phyloP scores from a whole-genome alignment of 331 rosid genomes.

The Rhamnella rubrinervis region DNA sequence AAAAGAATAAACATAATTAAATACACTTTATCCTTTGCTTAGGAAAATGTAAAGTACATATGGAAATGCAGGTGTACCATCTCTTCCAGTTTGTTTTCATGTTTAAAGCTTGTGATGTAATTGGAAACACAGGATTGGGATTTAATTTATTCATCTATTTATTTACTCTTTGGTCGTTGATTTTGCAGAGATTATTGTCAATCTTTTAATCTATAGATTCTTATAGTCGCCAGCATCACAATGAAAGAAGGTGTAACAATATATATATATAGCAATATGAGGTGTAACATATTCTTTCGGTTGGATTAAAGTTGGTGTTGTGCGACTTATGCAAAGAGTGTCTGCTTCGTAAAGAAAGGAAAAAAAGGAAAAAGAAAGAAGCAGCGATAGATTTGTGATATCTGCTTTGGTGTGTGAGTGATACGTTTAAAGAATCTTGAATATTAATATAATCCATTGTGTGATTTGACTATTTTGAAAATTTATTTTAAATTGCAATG shows the following conservation, averaged over 20 bases:
- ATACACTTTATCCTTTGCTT: slow-evolving; percentile 35
- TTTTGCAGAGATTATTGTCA: slow-evolving; percentile 11
- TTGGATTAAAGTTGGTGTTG: slow-evolving; percentile 9
- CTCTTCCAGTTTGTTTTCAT: slow-evolving; percentile 11
- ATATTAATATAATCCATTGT: no score
- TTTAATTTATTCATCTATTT: slow-evolving; percentile 22
- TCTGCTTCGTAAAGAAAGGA: slow-evolving; percentile 26
- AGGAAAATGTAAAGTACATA: slow-evolving; percentile 1
- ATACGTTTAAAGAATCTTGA: slow-evolving; percentile 1
- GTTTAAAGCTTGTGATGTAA: slow-evolving; percentile 14
- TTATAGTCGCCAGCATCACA: slow-evolving; percentile 13
- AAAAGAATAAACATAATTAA: slow-evolving; percentile 14
- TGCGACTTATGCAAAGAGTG: slow-evolving; percentile 20
- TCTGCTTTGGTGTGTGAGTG: not conserved
- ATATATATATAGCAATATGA: slow-evolving; percentile 4
- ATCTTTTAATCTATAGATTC: not conserved
- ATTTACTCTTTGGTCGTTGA: slow-evolving; percentile 19
- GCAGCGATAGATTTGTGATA: slow-evolving; percentile 33
- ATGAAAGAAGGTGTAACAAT: slow-evolving; percentile 15
- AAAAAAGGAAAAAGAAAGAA: not conserved
- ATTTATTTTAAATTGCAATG: no score
- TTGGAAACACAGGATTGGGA: slow-evolving; percentile 21
- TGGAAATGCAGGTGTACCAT: slow-evolving; percentile 5
- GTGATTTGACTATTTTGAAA: no score
- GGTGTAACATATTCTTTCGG: slow-evolving; percentile 41